A percentile compares a stretch with the other conserved stretches of the same genome.
Conservation (phyloP, 1,284 basidiomycete species). For the Cutaneotrichosporon arboriforme region DNA sequence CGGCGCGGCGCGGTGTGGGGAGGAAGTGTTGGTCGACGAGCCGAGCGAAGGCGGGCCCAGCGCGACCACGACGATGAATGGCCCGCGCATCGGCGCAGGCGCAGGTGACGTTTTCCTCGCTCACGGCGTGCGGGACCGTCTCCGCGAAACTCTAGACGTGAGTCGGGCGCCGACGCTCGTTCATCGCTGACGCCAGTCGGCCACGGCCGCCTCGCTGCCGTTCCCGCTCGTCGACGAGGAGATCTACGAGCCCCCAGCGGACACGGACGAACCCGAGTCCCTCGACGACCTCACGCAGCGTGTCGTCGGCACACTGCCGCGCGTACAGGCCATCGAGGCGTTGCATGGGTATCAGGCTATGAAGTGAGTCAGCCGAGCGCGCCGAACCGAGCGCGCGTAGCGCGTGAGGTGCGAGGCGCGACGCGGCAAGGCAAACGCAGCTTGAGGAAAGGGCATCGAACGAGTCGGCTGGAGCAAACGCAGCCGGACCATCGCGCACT, state of each 20-base stretch:
- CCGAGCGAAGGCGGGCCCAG: too few relatives aligned
- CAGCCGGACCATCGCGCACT: too few relatives aligned
- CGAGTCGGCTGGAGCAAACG: too few relatives aligned
- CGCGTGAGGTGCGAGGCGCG: too few relatives aligned
- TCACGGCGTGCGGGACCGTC: constrained; percentile 29
- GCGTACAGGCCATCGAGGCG: constrained; percentile 46
- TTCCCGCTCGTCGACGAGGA: constrained; percentile 44
- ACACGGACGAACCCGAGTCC: constrained; percentile 36
- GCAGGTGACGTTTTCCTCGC: constrained; percentile 44
- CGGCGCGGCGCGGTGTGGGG: not conserved
- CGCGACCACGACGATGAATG: not conserved
- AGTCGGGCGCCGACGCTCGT: too few relatives aligned
- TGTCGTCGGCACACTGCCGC: constrained; percentile 33
- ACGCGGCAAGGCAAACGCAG: too few relatives aligned
- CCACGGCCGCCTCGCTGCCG: constrained; percentile 17
- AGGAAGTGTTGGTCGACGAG: too few relatives aligned
- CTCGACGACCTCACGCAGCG: constrained; percentile 40
- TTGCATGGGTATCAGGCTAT: constrained; percentile 40
- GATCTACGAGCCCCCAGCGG: constrained; percentile 44
- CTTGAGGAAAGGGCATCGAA: too few relatives aligned
- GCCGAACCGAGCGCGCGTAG: too few relatives aligned
- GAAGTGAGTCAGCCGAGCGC: constrained; percentile 29
- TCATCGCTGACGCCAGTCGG: not conserved
- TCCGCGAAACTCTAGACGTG: constrained; percentile 29
- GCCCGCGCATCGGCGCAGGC: constrained; percentile 12